Base-by-base conservation (phyloP, 2,329 filamentous ascomycete genomes). In the Pseudogymnoascus sp. region DNA sequence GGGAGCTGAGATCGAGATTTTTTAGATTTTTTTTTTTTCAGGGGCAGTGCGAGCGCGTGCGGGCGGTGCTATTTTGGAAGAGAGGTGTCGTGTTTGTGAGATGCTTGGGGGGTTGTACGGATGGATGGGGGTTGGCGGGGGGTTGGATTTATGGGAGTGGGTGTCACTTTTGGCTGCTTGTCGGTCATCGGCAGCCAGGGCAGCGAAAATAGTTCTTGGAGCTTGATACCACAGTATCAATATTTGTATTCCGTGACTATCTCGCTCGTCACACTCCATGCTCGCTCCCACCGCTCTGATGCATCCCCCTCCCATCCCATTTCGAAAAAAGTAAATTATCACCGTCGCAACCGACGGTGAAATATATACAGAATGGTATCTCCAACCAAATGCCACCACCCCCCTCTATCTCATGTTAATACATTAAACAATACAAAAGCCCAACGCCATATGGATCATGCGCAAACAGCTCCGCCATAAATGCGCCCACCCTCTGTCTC, bases 401-500 rank as follows among this genome's bases (percentile, higher is more conserved):
- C 18, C 23, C 12, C 43, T 28, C 43, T 49, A 49, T 49, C 43
- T 49, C 43, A 16, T 49, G 43, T 49, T 49, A 49, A 45, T 49
- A 49, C 43, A 49, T 49, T 49, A 49, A 49, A 49, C 23, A 49
- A 49, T 49, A 49, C 43, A 49, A 40, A 49, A 45, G 43, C 23
- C 43, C 14, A 28, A 49, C 43, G 43, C 43, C 43, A 23, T 49
- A 49, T 28, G 7, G 23, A 16, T 11, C 6, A 6, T 9, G 23
- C 14, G 14, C 43, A 49, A 31, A 11, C 43, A 45, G n/a, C 40
- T n/a, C 43, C 43, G 4, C n/a, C 43, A 28, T 8, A 49, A 41
- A 49, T 49, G 43, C 43, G 8, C 43, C 43, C 43, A 28, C 43
- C 18, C 38, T 16, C n/a, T 18, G 18, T 7, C 38, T 3, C 7